phyloP scores from a whole-genome alignment of 371 early-diverging fungal genomes.

The Mortierella sp. region DNA sequence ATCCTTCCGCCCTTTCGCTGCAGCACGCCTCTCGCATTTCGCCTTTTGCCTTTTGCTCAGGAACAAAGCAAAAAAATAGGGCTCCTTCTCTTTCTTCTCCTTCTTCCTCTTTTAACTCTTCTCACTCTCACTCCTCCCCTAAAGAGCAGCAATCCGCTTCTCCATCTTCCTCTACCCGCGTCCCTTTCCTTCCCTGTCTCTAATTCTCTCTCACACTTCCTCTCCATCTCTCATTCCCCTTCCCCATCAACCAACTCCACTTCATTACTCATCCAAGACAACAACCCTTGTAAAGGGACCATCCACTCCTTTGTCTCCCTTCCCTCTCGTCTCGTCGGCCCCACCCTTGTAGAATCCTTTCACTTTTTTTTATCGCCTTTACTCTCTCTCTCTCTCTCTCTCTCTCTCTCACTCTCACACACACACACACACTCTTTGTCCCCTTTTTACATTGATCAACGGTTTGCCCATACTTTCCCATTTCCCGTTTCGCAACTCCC shows the following conservation, averaged over 20 bases:
- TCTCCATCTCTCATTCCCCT: background rate
- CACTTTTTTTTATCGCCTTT: background rate
- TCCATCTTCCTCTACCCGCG: background rate
- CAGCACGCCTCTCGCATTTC: background rate
- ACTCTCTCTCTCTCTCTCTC: background rate
- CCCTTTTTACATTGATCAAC: background rate
- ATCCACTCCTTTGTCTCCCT: background rate
- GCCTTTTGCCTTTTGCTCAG: background rate
- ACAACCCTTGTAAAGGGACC: background rate
- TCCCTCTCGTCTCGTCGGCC: background rate
- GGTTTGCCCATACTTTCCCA: background rate
- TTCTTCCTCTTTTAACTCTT: background rate
- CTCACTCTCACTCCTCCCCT: background rate
- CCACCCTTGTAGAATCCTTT: background rate
- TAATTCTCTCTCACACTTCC: background rate
- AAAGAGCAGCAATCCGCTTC: background rate
- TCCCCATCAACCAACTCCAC: background rate
- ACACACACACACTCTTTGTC: background rate
- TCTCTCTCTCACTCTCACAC: background rate
- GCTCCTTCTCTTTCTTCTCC: background rate
- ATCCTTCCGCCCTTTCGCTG: constrained; percentile 2
- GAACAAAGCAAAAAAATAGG: background rate
- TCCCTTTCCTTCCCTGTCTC: no score
- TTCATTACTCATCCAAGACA: background rate
- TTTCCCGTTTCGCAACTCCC: background rate